Percentiles rank a stretch among this genome's conserved stretches.
These are phyloP conservation scores for Atkinsonella hypoxylon DNA, from an alignment of 2,329 filamentous ascomycete species.

Conservation along the genomic window DNA sequence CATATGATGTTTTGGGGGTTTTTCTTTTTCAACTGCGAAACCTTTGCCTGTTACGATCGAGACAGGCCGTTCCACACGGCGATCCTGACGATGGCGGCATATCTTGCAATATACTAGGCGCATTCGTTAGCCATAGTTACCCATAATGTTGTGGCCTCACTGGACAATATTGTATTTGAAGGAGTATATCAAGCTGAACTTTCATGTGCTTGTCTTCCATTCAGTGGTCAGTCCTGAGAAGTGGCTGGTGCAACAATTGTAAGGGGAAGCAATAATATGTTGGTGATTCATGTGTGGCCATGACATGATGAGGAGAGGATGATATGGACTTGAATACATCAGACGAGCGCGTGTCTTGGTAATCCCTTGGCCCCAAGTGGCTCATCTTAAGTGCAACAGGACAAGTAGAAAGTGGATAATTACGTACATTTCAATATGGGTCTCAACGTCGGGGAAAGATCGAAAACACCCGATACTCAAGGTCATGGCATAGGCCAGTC, in stretches of 20 bases:
- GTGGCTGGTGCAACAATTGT: background rate
- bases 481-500: too few relatives aligned
- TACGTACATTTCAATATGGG: too few relatives aligned
- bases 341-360: too few relatives aligned
- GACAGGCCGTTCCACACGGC: background rate
- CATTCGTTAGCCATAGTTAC: conserved; percentile 3
- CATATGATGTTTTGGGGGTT: background rate
- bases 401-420: too few relatives aligned
- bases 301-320: too few relatives aligned
- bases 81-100: background rate
- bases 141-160: background rate
- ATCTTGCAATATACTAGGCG: background rate
- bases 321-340: too few relatives aligned
- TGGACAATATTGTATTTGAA: background rate
- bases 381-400: too few relatives aligned
- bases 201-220: background rate
- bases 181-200: background rate
- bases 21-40: background rate
- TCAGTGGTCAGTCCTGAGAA: background rate
- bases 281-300: too few relatives aligned
- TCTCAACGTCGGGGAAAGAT: too few relatives aligned
- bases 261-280: too few relatives aligned
- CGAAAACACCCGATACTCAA: too few relatives aligned
- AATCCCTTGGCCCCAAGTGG: too few relatives aligned
- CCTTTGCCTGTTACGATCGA: background rate